phyloP scores from a whole-genome alignment of 768 basidiomycete species.

The Pulveroboletus sp. region DNA sequence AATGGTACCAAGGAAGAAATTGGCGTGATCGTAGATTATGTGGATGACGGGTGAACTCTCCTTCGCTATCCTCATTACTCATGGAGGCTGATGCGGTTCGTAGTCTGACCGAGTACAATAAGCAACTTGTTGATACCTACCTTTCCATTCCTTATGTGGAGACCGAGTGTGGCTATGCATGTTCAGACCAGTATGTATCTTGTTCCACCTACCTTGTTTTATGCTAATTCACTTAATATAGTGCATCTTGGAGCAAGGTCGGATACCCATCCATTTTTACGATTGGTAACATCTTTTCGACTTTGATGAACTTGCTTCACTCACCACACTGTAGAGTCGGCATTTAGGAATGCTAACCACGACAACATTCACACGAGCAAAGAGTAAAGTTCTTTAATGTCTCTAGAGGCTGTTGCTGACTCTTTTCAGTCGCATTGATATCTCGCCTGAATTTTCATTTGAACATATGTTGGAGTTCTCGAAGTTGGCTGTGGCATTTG shows the following conservation, averaged over 20 bases:
- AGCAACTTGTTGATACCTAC: slow-evolving; percentile 66
- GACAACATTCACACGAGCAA: slow-evolving; percentile 72
- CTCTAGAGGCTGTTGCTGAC: slow-evolving; percentile 34
- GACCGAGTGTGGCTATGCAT: slow-evolving; percentile 92
- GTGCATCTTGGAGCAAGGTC: slow-evolving; percentile 80
- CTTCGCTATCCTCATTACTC: slow-evolving; percentile 16
- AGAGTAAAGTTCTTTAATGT: slow-evolving; percentile 58
- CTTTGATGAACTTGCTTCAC: neutral
- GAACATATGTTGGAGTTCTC: slow-evolving; percentile 86
- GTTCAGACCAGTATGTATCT: slow-evolving; percentile 79
- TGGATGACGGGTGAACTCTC: slow-evolving; percentile 52
- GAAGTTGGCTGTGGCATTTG: slow-evolving; percentile 76
- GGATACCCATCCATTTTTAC: slow-evolving; percentile 84
- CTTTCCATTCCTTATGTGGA: slow-evolving; percentile 76
- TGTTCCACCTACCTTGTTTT: slow-evolving; percentile 15
- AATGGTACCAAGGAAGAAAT: slow-evolving; percentile 71
- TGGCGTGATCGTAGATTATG: slow-evolving; percentile 81
- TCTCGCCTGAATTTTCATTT: slow-evolving; percentile 87
- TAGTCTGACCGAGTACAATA: slow-evolving; percentile 80
- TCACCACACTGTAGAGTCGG: slow-evolving; percentile 42
- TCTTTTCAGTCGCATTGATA: slow-evolving; percentile 64
- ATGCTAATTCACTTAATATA: slow-evolving; percentile 21
- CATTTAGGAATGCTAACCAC: slow-evolving; percentile 69
- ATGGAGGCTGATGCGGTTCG: slow-evolving; percentile 6
- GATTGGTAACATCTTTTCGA: slow-evolving; percentile 40